Evolutionary conservation across 371 early-diverging fungal species (phyloP).

Genomic region (Cokeromyces recurvatus): DNA sequence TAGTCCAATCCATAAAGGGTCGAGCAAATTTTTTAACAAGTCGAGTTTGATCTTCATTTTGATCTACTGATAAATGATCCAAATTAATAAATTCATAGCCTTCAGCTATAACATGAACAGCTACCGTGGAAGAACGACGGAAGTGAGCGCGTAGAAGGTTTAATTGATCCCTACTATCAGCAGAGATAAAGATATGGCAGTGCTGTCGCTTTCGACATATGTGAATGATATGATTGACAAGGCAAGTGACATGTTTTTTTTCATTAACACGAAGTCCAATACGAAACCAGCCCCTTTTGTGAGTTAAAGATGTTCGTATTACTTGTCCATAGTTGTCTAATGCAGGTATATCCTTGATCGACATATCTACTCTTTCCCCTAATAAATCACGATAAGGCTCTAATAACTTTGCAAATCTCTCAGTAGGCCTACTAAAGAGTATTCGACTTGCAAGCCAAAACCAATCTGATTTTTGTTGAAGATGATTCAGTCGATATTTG

Average conservation of each 20-base stretch:
- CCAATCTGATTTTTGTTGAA: conserved; percentile 24
- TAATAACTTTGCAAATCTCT: conserved; percentile 21
- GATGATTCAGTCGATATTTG: conserved; percentile 25
- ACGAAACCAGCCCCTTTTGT: conserved; percentile 23
- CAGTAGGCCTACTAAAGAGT: conserved; percentile 26
- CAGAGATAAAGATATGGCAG: conserved; percentile 31
- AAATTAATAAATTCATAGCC: conserved; percentile 16
- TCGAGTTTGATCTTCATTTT: conserved; percentile 15
- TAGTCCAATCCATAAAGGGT: conserved; percentile 38
- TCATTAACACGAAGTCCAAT: conserved; percentile 23
- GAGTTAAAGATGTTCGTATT: too few relatives aligned
- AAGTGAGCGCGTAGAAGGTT: conserved; percentile 2
- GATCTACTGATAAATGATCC: background rate
- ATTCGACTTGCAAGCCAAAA: conserved; percentile 35
- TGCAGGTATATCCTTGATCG: too few relatives aligned
- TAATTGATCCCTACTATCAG: conserved; percentile 1
- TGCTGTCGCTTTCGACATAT: conserved; percentile 12
- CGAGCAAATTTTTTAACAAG: conserved; percentile 26
- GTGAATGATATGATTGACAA: conserved; percentile 13
- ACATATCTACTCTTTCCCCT: conserved; percentile 27
- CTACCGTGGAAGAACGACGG: background rate
- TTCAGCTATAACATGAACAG: conserved; percentile 27
- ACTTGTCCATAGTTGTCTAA: too few relatives aligned
- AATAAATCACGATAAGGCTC: conserved; percentile 28
- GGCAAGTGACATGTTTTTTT: conserved; percentile 9